Percentiles rank a stretch among this genome's conserved stretches.
These are phyloP conservation scores for Fonsecaea erecta DNA, from an alignment of 2,329 filamentous ascomycete species.

Conservation along the genomic window DNA sequence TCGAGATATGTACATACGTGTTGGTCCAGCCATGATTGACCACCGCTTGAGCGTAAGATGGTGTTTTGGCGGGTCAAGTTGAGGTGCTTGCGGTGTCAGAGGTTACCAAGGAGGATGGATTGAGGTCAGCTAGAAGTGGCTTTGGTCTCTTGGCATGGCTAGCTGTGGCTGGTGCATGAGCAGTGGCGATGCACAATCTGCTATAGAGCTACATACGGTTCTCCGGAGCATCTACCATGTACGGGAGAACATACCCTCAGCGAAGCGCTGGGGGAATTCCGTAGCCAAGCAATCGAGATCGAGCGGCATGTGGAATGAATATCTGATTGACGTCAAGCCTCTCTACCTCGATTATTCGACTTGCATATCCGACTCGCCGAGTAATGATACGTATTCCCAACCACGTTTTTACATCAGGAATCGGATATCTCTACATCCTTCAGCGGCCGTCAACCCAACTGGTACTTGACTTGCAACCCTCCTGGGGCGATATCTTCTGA, in stretches of 20 bases:
- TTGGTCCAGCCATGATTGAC: conserved; percentile 58
- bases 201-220: neutral
- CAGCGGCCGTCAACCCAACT: neutral
- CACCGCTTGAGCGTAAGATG: conserved; percentile 24
- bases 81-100: conserved; percentile 14
- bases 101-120: neutral
- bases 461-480: neutral
- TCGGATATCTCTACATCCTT: neutral
- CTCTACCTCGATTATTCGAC: too few species aligned
- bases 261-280: too few species aligned
- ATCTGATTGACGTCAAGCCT: neutral
- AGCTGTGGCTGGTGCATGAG: conserved; percentile 11
- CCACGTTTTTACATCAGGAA: neutral
- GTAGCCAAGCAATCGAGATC: neutral
- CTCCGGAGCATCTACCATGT: neutral
- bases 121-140: conserved; percentile 9
- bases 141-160: neutral
- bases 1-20: conserved; percentile 45
- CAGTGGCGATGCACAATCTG: conserved; percentile 5
- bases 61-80: conserved; percentile 18
- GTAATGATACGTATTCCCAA: neutral
- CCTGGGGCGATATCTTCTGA: neutral
- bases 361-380: too few species aligned
- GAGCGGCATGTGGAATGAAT: too few species aligned
- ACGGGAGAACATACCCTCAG: neutral